Base-by-base conservation (phyloP, 305 asterid genomes). In the Fraxinus velutina region DNA sequence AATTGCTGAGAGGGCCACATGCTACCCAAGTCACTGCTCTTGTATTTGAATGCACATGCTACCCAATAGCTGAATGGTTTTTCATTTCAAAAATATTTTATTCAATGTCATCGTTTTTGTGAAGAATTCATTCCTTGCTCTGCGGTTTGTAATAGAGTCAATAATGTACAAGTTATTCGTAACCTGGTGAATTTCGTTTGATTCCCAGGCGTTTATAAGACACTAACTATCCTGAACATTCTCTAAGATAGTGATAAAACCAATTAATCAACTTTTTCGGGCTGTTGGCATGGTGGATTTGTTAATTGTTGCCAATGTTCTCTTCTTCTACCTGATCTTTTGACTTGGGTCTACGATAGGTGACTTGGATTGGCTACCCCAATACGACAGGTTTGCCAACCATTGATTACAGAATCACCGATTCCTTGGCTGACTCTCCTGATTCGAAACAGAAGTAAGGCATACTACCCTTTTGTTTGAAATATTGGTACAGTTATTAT, bases 361-460 rank as follows among this genome's bases (percentile, higher is more conserved):
- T 93, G 81, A 96, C 99, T 76, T 96, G 99, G 99, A 96, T 96
- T 86, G 99, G 99, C 85, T 94, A 96, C 88, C 98, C 99, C 76
- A 96, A 96, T 85, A 96, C 98, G 62, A 94, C 99, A 81, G 98
- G 98, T 82, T 89, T 96, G 88, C 99, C 97, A 76, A 88, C 97
- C 83, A 90, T 96, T 80, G 99, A 96, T 88, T 96, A 94, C 89
- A 91, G 98, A 90, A 93, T 96, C 80, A 88, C 97, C 55, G 98
- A 96, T 89, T 88, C 94, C 52, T 87, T 90, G 83, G 98, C 94
- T 72, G 99, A 96, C 86, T 94, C 98, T 17, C 93, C 88, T 80
- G 94, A 89, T 85, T 85, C 98, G 71, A 88, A 89, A 81, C 98
- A 94, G 85, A 95, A 88, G 99, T 96, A 83, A 82, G 78, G 82